Evolutionary conservation across 139 green algal species (phyloP).

Genomic region (Astrephomene gubernaculifera): DNA sequence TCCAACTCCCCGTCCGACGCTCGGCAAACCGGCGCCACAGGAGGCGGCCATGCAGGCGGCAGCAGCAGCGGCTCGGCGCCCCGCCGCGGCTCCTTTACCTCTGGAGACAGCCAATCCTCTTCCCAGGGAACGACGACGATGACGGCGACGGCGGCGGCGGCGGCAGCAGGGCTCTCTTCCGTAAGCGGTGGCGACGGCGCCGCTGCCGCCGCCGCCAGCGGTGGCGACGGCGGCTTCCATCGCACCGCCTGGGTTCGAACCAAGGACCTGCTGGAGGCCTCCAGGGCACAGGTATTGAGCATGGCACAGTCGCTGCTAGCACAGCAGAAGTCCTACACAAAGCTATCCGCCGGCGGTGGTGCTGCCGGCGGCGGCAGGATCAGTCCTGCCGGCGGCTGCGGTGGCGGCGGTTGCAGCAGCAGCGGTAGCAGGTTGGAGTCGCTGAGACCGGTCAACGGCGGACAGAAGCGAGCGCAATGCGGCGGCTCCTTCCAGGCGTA

Average conservation of each 20-base stretch:
- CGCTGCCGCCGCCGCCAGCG: neutral
- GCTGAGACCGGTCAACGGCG: conserved; percentile 9
- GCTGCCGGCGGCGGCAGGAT: neutral
- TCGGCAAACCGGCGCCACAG: neutral
- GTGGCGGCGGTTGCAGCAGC: neutral
- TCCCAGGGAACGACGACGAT: neutral
- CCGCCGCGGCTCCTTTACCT: no score
- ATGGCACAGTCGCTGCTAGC: conserved; percentile 7
- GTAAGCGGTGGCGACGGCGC: neutral
- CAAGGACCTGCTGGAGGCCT: neutral
- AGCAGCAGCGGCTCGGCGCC: neutral
- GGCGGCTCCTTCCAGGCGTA: conserved; percentile 19
- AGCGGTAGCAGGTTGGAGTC: conserved; percentile 8
- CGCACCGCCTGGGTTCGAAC: no score
- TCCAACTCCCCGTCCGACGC: no score
- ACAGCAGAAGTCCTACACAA: neutral
- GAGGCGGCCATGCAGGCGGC: neutral
- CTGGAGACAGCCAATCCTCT: no score
- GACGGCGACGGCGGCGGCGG: neutral
- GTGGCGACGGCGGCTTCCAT: neutral
- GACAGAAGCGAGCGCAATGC: neutral
- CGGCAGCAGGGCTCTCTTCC: neutral
- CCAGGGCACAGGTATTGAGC: neutral
- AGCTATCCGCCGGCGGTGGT: no score
- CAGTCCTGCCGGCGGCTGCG: neutral